Evolutionary conservation across 192 early-diverging fungal species (phyloP), one percentile per base, ranked within the genome.

Genomic region (Phycomyces nitens): DNA sequence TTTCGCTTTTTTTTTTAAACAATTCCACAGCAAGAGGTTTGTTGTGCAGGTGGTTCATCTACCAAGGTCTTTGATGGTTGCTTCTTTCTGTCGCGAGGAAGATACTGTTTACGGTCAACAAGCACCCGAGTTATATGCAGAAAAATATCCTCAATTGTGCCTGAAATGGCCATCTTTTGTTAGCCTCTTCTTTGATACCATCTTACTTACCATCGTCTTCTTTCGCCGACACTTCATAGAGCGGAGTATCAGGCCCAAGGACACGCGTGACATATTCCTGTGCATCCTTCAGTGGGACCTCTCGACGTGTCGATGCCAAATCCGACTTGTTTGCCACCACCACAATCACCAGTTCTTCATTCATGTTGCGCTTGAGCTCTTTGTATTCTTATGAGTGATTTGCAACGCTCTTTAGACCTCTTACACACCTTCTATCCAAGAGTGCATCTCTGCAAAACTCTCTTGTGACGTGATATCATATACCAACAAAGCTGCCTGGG

Each of bases 321-420:
- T 89, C 88, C 74, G 83, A 76, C 65, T 89, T 89, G 72, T 89
- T 89, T 43, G 84, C 88, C 14, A 89, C 86, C 40, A 89, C 77
- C 53, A 86, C 81, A 52, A 89, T 77, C 38, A 89, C 86, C 82
- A 84, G 69, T 27, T 85, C 77, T 47, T 86, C 84, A 60, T 79
- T 79, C 75, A 87, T 85, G 60, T 89, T 87, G 53, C 82, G 80
- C 68, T 75, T 75, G 39, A 85, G 77, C 67, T 85, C 83, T 85
- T 47, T n/a, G 44, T 10, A 20, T n/a, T n/a, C n/a, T n/a, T n/a
- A 34, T 5, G 24, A 44, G 29, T 40, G 29, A 0, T 39, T 26
- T 24, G 22, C 7, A 55, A 26, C 53, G 12, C 5, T 41, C 41
- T 58, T 58, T 4, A 41, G 18, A 65, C 51, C 22, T 18, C 22